phyloP scores from a whole-genome alignment of 2,329 filamentous ascomycete species.

The Nemania sp. region DNA sequence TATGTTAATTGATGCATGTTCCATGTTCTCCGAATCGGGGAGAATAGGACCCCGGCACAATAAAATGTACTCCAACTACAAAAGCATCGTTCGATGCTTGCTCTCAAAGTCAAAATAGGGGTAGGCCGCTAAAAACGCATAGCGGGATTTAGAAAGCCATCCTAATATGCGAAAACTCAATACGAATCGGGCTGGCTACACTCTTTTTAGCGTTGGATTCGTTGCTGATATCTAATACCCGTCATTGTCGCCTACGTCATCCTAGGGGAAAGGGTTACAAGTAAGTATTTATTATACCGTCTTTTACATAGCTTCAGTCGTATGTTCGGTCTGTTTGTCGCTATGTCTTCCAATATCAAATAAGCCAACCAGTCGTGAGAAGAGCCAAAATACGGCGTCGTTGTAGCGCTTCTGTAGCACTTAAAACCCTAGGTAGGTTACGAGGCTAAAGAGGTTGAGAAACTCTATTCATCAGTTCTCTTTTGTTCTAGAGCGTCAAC shows the following conservation, averaged over 20 bases:
- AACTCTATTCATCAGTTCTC: not conserved
- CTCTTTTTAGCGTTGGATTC: not conserved
- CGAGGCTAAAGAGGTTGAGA: not conserved
- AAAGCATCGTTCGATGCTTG: slow-evolving; percentile 1
- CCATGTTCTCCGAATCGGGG: slow-evolving; percentile 2
- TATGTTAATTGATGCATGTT: not conserved
- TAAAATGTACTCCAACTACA: not conserved
- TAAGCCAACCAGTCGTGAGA: not conserved
- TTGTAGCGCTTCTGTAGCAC: not conserved
- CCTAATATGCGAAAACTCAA: not conserved
- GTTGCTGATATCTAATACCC: not conserved
- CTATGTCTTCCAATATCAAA: not conserved
- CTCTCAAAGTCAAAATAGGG: not conserved
- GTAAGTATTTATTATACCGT: not conserved
- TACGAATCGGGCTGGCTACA: not conserved
- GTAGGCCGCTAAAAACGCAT: not conserved
- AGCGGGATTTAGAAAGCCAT: not conserved
- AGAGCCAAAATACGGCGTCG: not conserved
- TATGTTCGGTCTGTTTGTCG: not conserved
- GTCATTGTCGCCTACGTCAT: slow-evolving; percentile 1
- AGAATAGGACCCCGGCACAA: not conserved
- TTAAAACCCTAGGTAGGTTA: not conserved
- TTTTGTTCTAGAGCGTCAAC: not conserved
- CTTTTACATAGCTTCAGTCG: not conserved
- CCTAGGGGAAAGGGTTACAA: not conserved